phyloP scores from a whole-genome alignment of 352 stramenopile species.

The Globisporangium nodosum region DNA sequence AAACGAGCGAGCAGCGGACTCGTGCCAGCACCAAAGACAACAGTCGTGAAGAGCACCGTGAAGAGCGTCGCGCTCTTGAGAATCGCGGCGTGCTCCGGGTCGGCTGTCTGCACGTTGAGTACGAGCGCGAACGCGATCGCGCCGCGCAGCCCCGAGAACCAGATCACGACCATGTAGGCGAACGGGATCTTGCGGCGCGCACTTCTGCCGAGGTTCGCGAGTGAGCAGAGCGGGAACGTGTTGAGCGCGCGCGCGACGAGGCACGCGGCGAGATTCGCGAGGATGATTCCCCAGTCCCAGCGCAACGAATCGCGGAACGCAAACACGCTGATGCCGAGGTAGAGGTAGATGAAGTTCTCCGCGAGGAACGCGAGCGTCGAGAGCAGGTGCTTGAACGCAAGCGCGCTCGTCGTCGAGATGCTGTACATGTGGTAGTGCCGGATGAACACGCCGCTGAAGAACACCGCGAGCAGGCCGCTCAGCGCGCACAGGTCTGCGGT shows the following conservation, averaged over 20 bases:
- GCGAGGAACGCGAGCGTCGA: constrained; percentile 56
- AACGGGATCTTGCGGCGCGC: constrained; percentile 34
- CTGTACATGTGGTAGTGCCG: constrained; percentile 73
- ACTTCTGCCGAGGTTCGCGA: constrained; percentile 45
- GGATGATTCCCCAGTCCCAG: constrained; percentile 67
- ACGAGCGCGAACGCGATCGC: constrained; percentile 90
- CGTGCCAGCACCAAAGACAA: constrained; percentile 40
- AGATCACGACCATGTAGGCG: constrained; percentile 82
- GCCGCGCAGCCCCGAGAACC: constrained; percentile 90
- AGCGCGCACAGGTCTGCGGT: constrained; percentile 54
- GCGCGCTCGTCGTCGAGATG: constrained; percentile 47
- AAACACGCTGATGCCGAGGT: constrained; percentile 67
- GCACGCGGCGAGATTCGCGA: constrained; percentile 38
- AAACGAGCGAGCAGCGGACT: constrained; percentile 30
- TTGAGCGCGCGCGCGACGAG: constrained; percentile 54
- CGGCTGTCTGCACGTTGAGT: constrained; percentile 22
- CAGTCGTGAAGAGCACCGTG: constrained; percentile 49
- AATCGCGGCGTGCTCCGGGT: constrained; percentile 28
- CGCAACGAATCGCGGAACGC: constrained; percentile 43
- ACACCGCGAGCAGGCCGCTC: constrained; percentile 88
- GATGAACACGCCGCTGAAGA: constrained; percentile 87
- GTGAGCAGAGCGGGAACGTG: constrained; percentile 64
- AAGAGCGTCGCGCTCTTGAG: constrained; percentile 49
- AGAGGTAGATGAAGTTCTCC: constrained; percentile 73
- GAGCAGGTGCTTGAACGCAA: constrained; percentile 57